Evolutionary conservation across 768 basidiomycete species (phyloP).

Genomic region (Hydnomerulius pinastri): DNA sequence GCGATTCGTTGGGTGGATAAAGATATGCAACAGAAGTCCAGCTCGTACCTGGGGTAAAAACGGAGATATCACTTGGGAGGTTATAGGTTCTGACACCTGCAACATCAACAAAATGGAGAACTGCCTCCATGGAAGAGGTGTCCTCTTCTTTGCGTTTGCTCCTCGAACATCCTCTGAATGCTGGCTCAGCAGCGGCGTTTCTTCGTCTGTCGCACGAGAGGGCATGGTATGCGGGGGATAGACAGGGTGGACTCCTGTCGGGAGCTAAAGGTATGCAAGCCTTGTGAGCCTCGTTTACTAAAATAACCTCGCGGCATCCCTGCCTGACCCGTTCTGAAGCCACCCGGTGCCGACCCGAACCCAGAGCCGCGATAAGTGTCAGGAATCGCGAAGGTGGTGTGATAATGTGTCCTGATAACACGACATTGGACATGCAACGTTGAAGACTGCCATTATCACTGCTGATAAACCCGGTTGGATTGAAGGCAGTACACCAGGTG

Average conservation of each 20-base stretch:
- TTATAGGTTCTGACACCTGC: slow-evolving; percentile 74
- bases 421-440: too few species aligned
- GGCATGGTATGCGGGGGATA: slow-evolving; percentile 5
- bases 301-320: too few species aligned
- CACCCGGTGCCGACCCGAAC: too few species aligned
- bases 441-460: too few species aligned
- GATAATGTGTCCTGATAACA: not conserved
- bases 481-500: too few species aligned
- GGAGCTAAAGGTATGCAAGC: not conserved
- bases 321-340: too few species aligned
- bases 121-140: slow-evolving; percentile 71
- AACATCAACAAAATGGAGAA: slow-evolving; percentile 67
- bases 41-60: slow-evolving; percentile 60
- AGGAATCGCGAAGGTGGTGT: not conserved
- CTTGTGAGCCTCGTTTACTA: too few species aligned
- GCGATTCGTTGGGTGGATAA: too few species aligned
- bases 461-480: too few species aligned
- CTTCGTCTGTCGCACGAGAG: slow-evolving; percentile 46
- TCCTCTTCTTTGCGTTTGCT: slow-evolving; percentile 32
- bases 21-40: not conserved
- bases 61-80: slow-evolving; percentile 72
- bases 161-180: slow-evolving; percentile 7
- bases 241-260: not conserved
- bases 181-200: slow-evolving; percentile 53
- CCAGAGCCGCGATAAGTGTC: not conserved